Percentiles rank a stretch among this genome's conserved stretches.
These are phyloP conservation scores for Kazachstania kunashirensis DNA, from an alignment of 805 yeast genomes.

Conservation along the genomic window DNA sequence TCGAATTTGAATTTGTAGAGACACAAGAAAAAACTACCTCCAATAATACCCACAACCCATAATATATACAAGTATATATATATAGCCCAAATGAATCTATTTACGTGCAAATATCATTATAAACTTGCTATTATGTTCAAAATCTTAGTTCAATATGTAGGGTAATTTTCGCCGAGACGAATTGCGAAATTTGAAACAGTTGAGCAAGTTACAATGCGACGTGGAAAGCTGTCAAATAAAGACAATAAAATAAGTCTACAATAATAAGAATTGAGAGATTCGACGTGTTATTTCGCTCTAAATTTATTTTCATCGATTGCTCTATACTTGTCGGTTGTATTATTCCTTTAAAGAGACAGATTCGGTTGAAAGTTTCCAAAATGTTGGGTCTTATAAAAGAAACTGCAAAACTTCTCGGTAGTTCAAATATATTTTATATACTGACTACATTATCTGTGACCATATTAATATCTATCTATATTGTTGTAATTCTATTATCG, in stretches of 20 bases:
- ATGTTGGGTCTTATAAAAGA: conserved; percentile 1
- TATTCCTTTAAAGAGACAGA: too few species aligned
- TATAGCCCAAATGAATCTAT: background rate
- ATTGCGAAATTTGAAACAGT: too few species aligned
- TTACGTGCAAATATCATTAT: background rate
- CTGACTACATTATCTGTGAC: conserved; percentile 5
- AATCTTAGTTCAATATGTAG: too few species aligned
- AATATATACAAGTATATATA: background rate
- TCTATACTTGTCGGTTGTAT: too few species aligned
- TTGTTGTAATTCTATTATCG: conserved; percentile 39
- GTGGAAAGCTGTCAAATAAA: background rate
- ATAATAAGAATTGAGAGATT: too few species aligned
- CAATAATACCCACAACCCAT: background rate
- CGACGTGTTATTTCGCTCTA: too few species aligned
- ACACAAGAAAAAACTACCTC: background rate
- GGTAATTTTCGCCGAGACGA: too few species aligned
- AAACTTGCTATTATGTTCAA: too few species aligned
- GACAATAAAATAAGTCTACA: background rate
- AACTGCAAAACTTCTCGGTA: background rate
- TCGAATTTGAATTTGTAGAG: conserved; percentile 34
- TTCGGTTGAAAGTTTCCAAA: background rate
- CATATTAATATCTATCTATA: conserved; percentile 27
- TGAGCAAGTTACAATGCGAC: too few species aligned
- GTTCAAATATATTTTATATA: background rate
- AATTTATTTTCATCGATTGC: too few species aligned